Conservation (phyloP, 805 yeast genomes). For the Myxozyma udenii region DNA sequence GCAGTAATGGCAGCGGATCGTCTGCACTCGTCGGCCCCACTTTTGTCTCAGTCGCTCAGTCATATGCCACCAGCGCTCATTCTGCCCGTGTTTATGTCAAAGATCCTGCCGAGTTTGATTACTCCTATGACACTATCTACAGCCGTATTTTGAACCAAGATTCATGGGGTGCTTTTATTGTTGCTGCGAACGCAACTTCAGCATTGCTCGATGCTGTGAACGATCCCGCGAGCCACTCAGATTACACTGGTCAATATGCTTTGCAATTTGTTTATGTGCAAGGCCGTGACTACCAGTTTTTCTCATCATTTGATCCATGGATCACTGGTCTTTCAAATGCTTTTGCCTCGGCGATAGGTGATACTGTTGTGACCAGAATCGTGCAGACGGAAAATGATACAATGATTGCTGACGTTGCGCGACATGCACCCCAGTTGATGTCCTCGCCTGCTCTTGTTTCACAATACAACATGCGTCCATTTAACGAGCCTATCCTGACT, state of each 20-base stretch:
- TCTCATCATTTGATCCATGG: conserved; percentile 48
- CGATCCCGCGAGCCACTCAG: conserved; percentile 32
- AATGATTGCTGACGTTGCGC: conserved; percentile 22
- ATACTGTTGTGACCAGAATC: background rate
- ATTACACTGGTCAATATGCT: conserved; percentile 37
- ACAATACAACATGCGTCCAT: conserved; percentile 50
- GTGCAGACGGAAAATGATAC: background rate
- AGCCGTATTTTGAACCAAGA: conserved; percentile 51
- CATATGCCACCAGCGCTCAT: conserved; percentile 36
- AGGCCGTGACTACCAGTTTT: conserved; percentile 56
- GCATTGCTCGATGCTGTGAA: conserved; percentile 44
- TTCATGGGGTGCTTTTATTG: conserved; percentile 65
- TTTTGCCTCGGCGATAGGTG: background rate
- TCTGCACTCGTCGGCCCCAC: conserved; percentile 38
- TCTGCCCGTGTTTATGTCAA: background rate
- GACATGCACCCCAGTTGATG: conserved; percentile 32
- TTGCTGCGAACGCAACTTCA: conserved; percentile 50
- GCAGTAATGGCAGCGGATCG: conserved; percentile 13
- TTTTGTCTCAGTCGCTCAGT: conserved; percentile 25
- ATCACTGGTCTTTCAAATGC: conserved; percentile 40
- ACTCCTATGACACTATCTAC: conserved; percentile 42
- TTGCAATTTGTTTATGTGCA: conserved; percentile 53
- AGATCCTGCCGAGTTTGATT: conserved; percentile 39
- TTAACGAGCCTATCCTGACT: conserved; percentile 47
- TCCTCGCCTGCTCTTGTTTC: conserved; percentile 42